A percentile compares a stretch with the other conserved stretches of the same genome.
These are phyloP conservation scores for Alternaria burnsii DNA, from an alignment of 2,329 filamentous ascomycete genomes.

Conservation along the genomic window DNA sequence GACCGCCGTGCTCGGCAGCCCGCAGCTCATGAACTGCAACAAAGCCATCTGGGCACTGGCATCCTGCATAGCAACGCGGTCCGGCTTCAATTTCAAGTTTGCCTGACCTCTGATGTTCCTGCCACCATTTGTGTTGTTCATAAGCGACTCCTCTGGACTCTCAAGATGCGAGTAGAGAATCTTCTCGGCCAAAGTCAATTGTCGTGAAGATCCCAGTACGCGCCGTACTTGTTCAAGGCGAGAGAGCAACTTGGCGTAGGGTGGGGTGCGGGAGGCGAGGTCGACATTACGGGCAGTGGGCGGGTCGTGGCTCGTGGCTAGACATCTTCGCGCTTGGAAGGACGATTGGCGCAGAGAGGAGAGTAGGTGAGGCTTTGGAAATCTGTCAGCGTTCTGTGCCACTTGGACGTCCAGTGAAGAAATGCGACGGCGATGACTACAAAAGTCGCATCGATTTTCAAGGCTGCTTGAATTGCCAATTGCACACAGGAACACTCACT, in stretches of 20 bases:
- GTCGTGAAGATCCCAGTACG: conserved; percentile 70
- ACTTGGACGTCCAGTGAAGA: not conserved
- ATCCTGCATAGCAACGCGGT: conserved; percentile 98
- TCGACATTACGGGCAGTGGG: conserved; percentile 44
- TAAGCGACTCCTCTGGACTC: conserved; percentile 85
- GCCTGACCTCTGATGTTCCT: conserved; percentile 83
- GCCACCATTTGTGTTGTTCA: conserved; percentile 84
- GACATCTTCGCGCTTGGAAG: conserved; percentile 32
- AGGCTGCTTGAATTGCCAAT: not conserved
- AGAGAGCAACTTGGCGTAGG: conserved; percentile 82
- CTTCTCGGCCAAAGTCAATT: conserved; percentile 93
- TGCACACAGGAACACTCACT: conserved; percentile 30
- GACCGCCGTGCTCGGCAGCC: conserved; percentile 86
- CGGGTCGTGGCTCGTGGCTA: conserved; percentile 44
- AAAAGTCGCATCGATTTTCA: not conserved
- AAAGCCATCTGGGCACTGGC: conserved; percentile 98
- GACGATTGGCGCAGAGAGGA: conserved; percentile 28
- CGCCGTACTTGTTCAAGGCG: conserved; percentile 78
- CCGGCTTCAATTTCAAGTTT: conserved; percentile 95
- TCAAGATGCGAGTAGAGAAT: conserved; percentile 96
- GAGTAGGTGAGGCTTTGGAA: conserved; percentile 35
- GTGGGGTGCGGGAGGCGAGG: conserved; percentile 69
- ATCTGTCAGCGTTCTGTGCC: conserved; percentile 8
- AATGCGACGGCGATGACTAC: conserved; percentile 4
- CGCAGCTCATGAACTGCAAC: conserved; percentile 98